Evolutionary conservation across 768 basidiomycete genomes (phyloP), one percentile per base, ranked within the genome.

Genomic region (Pleurotus eryngii): DNA sequence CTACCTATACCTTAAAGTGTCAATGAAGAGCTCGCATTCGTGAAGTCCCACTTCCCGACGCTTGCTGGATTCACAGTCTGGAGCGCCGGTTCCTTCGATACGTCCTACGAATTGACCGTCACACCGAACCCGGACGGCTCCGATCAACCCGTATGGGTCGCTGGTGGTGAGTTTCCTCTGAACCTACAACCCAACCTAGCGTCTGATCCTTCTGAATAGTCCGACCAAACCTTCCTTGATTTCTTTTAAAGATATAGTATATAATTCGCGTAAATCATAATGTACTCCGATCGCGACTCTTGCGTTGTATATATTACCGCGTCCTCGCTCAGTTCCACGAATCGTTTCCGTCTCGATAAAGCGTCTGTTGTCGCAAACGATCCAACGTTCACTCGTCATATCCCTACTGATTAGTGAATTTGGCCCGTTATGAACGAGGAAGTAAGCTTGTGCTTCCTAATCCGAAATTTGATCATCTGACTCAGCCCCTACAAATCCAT

Each of bases 61-160:
- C 70, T 81, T 45, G 68, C 72, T 38, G 82, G 82, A n/a, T 84
- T 81, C 71, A 71, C 79, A 17, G 72, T 77, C 37, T 83, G 81
- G 82, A 71, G 78, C 58, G 82, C 77, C 39, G 81, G 81, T 45
- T 70, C 76, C 2, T 84, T 83, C 66, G 76, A 76, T 57, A 74
- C 78, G 1, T 73, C 70, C 49, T 84, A 84, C 65, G 70, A 71
- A n/a, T 72, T 83, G 47, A 74, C 76, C 22, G 67, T 81, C 47
- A 78, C 77, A 8, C 82, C 82, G 18, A 74, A 73, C 66, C 59
- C 74, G 18, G 70, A 80, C 61, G 78, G 79, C 47, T 69, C 73
- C 35, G 79, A 81, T 62, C 77, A 80, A 63, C 75, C 75, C 17
- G 61, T 79, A 27, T 79, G 76, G 76, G 66, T 65, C 37, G 68